phyloP scores from a whole-genome alignment of 2,329 filamentous ascomycete genomes.

The Epichloe glyceriae region DNA sequence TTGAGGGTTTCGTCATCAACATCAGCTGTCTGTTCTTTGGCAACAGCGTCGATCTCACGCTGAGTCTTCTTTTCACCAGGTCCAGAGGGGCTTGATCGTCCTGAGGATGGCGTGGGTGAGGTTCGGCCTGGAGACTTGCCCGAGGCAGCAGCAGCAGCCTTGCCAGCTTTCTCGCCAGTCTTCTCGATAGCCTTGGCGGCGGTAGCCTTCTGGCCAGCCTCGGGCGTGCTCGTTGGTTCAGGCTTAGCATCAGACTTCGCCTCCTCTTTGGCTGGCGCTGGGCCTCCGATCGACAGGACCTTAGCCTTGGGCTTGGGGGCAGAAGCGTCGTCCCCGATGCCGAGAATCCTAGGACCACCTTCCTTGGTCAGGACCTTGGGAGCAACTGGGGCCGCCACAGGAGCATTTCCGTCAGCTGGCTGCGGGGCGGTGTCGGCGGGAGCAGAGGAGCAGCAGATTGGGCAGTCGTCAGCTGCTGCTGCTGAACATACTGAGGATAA shows the following conservation, averaged over 20 bases:
- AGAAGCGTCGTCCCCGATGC: conserved; percentile 49
- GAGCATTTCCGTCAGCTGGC: conserved; percentile 11
- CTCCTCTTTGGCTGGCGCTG: conserved; percentile 22
- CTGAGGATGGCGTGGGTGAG: conserved; percentile 71
- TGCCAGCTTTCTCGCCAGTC: conserved; percentile 52
- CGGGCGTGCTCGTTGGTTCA: conserved; percentile 37
- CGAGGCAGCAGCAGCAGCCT: conserved; percentile 20
- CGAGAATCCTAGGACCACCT: conserved; percentile 50
- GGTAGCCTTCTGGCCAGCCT: conserved; percentile 70
- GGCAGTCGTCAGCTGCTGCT: conserved; percentile 16
- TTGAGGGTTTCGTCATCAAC: conserved; percentile 63
- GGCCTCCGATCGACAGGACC: conserved; percentile 29
- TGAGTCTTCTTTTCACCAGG: conserved; percentile 35
- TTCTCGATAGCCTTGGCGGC: conserved; percentile 88
- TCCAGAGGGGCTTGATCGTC: conserved; percentile 64
- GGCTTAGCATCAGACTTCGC: conserved; percentile 38
- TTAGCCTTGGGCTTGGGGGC: conserved; percentile 41
- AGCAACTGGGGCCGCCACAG: conserved; percentile 25
- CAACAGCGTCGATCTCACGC: conserved; percentile 70
- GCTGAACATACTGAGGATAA: conserved; percentile 40
- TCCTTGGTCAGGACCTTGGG: conserved; percentile 33
- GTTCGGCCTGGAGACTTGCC: conserved; percentile 51
- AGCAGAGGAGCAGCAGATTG: background rate
- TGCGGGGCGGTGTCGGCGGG: background rate
- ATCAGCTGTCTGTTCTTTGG: conserved; percentile 67